A percentile compares a stretch with the other conserved stretches of the same genome.
phyloP scores from a whole-genome alignment of 2,329 filamentous ascomycete species.

The Sporothrix sp. region DNA sequence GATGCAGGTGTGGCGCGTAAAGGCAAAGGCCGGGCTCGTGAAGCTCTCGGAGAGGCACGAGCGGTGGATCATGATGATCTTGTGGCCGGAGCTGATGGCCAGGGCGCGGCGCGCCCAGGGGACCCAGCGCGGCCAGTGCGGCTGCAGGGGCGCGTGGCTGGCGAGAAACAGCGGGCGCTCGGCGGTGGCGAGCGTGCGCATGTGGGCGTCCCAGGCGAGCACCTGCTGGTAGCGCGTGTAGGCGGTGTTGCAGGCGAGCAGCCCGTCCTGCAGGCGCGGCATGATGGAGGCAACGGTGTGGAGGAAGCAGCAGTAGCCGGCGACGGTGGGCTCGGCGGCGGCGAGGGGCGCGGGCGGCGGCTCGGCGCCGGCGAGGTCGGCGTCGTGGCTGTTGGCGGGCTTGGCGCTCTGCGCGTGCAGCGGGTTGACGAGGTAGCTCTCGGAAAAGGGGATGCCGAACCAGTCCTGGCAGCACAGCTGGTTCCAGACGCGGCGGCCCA shows the following conservation, averaged over 20 bases:
- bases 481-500: slow-evolving; percentile 28
- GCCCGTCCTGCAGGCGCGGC: slow-evolving; percentile 25
- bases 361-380: not conserved
- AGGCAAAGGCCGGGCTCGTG: slow-evolving; percentile 25
- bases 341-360: not conserved
- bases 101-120: slow-evolving; percentile 27
- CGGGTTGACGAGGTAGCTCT: slow-evolving; percentile 30
- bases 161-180: slow-evolving; percentile 25
- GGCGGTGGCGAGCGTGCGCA: slow-evolving; percentile 26
- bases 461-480: slow-evolving; percentile 31
- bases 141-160: slow-evolving; percentile 20
- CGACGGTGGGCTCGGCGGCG: slow-evolving; percentile 19
- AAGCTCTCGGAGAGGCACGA: slow-evolving; percentile 27
- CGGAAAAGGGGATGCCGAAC: slow-evolving; percentile 29
- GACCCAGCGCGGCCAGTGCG: slow-evolving; percentile 25
- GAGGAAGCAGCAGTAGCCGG: slow-evolving; percentile 24
- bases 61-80: slow-evolving; percentile 34
- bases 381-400: slow-evolving; percentile 29
- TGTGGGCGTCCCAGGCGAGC: slow-evolving; percentile 25
- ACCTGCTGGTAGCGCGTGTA: slow-evolving; percentile 30
- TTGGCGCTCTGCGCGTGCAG: slow-evolving; percentile 26
- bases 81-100: slow-evolving; percentile 30
- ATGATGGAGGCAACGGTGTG: slow-evolving; percentile 26
- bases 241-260: slow-evolving; percentile 25
- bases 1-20: slow-evolving; percentile 28